Base-by-base conservation (phyloP, 805 yeast genomes). In the Nakazawaea populi region DNA sequence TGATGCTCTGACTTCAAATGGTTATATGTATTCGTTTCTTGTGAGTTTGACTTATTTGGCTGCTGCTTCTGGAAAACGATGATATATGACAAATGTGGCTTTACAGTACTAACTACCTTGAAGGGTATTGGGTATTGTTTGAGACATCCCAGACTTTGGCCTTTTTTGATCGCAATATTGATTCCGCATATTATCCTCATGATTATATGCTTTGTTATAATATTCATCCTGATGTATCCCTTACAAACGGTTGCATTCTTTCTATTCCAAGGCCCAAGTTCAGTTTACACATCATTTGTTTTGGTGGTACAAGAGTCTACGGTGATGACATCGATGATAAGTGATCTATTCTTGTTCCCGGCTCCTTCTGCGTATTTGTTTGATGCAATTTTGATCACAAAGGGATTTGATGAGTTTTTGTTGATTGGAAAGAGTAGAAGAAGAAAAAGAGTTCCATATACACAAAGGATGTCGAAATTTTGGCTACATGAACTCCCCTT, bases 301-400 rank as follows among this genome's bases (percentile, higher is more conserved):
- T 52, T 55, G 14, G 55, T 63, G 1, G 54, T 67, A 36, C 73
- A 70, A 44, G 58, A 65, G 43, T 53, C 67, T 14, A 59, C 60
- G 7, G 61, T 65, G 28, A 47, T 69, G 42, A 61, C 68, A 7
- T 57, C 61, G 31, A 52, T 62, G 27, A 57, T 69, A 37, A 59
- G 63, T 37, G 61, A 62, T 18, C 38, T 51, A 4, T 48, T 68
- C n/a, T 54, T 71, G 2, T 54, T 71, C 14, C 71, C 72, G 2
- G 50, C 48, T 2, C 67, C 71, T 1, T 52, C 69, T 6, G 53
- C 49, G 2, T 49, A 47, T 10, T 57, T 67, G 2, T 71, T 70
- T 54, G 74, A 71, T 46, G 53, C 55, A 42, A 63, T 67, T 2
- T 42, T 68, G 27, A 52, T 51, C 36, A 35, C 47, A n/a, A 62